Base-by-base conservation (phyloP, 495 filamentous ascomycete species). In the Talaromyces ruber region DNA sequence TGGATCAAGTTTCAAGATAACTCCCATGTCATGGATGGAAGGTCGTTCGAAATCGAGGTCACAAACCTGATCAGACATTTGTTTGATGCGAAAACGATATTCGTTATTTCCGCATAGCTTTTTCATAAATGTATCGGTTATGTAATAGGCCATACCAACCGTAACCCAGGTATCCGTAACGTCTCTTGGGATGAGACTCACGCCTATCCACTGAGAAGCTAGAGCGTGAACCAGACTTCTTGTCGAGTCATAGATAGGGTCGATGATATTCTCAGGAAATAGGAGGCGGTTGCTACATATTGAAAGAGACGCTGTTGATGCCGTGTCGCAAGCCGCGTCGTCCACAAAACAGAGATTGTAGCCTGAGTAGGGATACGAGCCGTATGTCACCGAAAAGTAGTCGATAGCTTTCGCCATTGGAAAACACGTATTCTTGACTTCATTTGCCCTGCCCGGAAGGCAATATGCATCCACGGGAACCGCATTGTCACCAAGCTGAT, bases 331-430 rank as follows among this genome's bases (percentile, higher is more conserved):
- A 3, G 84, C 72, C 62, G 91, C 80, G 71, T 98, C 95, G 63
- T 99, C 94, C 39, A 98, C 87, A 64, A 98, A 99, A 68, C 89
- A 92, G 47, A 98, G 74, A 65, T 93, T 94, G 78, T 94, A 97
- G 64, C 84, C 89, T 39, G 86, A 82, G 66, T 91, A 97, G 0
- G 92, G 91, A 71, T 93, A 98, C 2, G 87, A 86, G 16, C 90
- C 90, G 65, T 91, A 97, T 4, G 85, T 87, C 59, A 91, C 80
- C 1, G 87, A 90, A 65, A 98, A 93, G 69, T 86, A 87, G 68
- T 98, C 94, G 32, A 96, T 85, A 1, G 91, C 90, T 71, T 81
- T 84, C 7, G 87, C 82, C 66, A 90, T 80, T 12, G 86, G 85
- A 68, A 88, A 84, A 71, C 92, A 95, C 14, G 91, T 92, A 65